phyloP scores from a whole-genome alignment of 2,329 filamentous ascomycete species.

The Scedosporium boydii region DNA sequence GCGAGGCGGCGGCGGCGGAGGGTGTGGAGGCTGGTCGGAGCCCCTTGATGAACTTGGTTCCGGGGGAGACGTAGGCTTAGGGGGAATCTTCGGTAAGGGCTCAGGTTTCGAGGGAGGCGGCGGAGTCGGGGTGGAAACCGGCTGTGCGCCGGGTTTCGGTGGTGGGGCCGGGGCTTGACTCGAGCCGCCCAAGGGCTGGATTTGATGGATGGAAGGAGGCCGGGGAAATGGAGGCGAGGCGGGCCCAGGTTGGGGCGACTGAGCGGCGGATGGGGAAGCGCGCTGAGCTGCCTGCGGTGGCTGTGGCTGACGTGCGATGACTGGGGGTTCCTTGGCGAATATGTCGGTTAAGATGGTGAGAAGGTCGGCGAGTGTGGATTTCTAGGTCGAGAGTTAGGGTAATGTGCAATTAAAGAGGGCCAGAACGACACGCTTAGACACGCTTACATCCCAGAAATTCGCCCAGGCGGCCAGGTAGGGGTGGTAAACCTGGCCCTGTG shows the following conservation, averaged over 20 bases:
- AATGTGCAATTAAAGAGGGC: no score
- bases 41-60: conserved; percentile 14
- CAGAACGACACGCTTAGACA: conserved; percentile 4
- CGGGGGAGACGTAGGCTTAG: conserved; percentile 11
- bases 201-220: conserved; percentile 51
- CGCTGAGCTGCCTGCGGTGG: conserved; percentile 18
- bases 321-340: conserved; percentile 90
- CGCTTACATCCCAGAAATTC: conserved; percentile 79
- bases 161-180: conserved; percentile 2
- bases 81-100: conserved; percentile 9
- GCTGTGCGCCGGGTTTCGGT: conserved; percentile 8
- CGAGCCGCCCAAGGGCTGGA: conserved; percentile 22
- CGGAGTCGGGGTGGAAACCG: conserved; percentile 16
- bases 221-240: conserved; percentile 65
- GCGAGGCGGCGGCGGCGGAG: conserved; percentile 1
- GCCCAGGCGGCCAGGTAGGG: conserved; percentile 88
- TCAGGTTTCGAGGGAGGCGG: conserved; percentile 16
- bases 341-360: conserved; percentile 73
- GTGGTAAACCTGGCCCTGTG: conserved; percentile 89
- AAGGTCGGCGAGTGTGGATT: conserved; percentile 76
- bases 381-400: conserved; percentile 37
- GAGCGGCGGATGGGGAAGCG: background rate
- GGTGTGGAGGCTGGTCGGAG: conserved; percentile 14
- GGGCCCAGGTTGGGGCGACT: conserved; percentile 34
- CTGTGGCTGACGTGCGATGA: conserved; percentile 51